Conservation (phyloP, 768 basidiomycete genomes). For the Termitomyces sp. region DNA sequence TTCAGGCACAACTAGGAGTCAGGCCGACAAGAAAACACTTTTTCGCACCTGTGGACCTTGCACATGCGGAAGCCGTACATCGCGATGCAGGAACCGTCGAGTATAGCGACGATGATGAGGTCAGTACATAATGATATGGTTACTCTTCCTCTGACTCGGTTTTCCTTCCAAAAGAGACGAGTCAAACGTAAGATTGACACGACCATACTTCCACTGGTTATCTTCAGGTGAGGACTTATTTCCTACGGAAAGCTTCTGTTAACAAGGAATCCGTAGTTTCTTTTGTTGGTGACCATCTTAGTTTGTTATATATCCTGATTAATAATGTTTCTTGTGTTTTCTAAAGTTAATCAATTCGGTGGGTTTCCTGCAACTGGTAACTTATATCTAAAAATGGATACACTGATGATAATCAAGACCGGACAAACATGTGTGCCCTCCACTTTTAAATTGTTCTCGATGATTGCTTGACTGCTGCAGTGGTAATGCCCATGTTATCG, state of each 20-base stretch:
- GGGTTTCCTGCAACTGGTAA: constrained; percentile 3
- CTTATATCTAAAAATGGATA: neutral
- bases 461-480: constrained; percentile 18
- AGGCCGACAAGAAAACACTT: constrained; percentile 38
- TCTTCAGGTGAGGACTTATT: constrained; percentile 34
- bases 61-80: constrained; percentile 44
- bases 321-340: constrained; percentile 15
- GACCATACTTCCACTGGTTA: constrained; percentile 43
- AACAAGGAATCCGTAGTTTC: constrained; percentile 25
- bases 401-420: constrained; percentile 27
- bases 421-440: constrained; percentile 47
- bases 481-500: constrained; percentile 51
- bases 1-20: constrained; percentile 35
- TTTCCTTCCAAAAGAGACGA: constrained; percentile 20
- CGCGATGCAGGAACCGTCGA: constrained; percentile 42
- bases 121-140: neutral
- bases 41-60: constrained; percentile 40
- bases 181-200: constrained; percentile 48
- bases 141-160: neutral
- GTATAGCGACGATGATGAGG: constrained; percentile 46
- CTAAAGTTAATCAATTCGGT: constrained; percentile 43
- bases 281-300: constrained; percentile 33
- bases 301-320: neutral
- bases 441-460: neutral
- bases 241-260: neutral